These are phyloP conservation scores for Petasospora rhodanensis DNA, from an alignment of 1,139 yeast species.

Conservation along the genomic window DNA sequence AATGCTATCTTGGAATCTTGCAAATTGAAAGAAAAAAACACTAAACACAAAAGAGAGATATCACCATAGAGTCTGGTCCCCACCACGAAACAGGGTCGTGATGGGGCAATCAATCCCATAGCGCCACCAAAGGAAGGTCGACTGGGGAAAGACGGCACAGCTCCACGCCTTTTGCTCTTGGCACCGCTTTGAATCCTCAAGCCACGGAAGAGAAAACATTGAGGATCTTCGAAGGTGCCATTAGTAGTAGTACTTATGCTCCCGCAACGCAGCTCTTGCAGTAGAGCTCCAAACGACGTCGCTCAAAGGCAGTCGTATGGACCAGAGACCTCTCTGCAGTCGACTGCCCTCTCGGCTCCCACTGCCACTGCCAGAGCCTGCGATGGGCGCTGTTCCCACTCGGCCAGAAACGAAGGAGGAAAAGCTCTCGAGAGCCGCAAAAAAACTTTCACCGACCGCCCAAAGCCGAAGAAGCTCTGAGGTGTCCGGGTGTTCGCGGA, in stretches of 20 bases:
- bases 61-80: slow-evolving; percentile 8
- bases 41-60: not conserved
- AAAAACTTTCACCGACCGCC: no score
- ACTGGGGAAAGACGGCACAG: slow-evolving; percentile 12
- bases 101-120: slow-evolving; percentile 11
- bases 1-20: no score
- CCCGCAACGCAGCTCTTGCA: no score
- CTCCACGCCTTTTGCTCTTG: slow-evolving; percentile 14
- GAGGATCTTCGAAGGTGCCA: slow-evolving; percentile 29
- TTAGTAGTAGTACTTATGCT: not conserved
- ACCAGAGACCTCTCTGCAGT: slow-evolving; percentile 1
- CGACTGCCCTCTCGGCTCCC: no score
- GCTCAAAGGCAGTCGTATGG: not conserved
- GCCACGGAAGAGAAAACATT: slow-evolving; percentile 24
- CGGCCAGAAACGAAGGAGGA: no score
- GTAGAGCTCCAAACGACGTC: not conserved
- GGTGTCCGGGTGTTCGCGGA: no score
- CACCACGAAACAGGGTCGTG: slow-evolving; percentile 2
- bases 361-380: slow-evolving; percentile 43
- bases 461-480: no score
- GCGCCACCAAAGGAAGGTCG: slow-evolving; percentile 10
- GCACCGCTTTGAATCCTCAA: slow-evolving; percentile 29
- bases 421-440: no score
- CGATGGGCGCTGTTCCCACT: slow-evolving; percentile 24
- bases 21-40: not conserved